phyloP scores from a whole-genome alignment of 805 yeast genomes.

The Kodamaea fukazawae region DNA sequence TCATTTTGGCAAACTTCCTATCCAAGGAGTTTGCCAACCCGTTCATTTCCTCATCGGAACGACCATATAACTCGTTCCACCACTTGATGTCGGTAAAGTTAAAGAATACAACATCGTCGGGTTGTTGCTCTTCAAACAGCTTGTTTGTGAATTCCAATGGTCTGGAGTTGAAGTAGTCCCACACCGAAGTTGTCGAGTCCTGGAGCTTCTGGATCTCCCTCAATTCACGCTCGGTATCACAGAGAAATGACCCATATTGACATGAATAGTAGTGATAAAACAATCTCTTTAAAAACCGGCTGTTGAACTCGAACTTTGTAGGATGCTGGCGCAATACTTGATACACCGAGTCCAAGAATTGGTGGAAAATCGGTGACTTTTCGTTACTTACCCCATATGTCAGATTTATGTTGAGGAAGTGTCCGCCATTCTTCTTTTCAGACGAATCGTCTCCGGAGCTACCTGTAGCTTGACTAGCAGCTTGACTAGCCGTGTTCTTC shows the following conservation, averaged over 20 bases:
- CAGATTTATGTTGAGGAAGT: constrained; percentile 28
- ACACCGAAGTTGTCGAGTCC: constrained; percentile 67
- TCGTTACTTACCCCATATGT: constrained; percentile 38
- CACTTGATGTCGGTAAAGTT: constrained; percentile 63
- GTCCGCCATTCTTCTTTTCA: constrained; percentile 17
- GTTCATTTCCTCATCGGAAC: constrained; percentile 58
- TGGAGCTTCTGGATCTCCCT: constrained; percentile 34
- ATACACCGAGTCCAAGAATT: constrained; percentile 85
- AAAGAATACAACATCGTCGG: constrained; percentile 52
- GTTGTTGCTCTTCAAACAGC: constrained; percentile 29
- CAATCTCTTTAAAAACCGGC: constrained; percentile 77
- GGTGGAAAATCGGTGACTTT: constrained; percentile 87
- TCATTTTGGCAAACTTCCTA: constrained; percentile 41
- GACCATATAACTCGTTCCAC: constrained; percentile 88
- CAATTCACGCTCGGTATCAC: constrained; percentile 66
- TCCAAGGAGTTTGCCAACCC: constrained; percentile 40
- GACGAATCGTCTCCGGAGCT: constrained; percentile 16
- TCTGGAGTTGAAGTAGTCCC: constrained; percentile 90
- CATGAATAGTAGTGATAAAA: constrained; percentile 89
- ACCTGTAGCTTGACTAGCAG: constrained; percentile 9
- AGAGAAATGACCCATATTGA: constrained; percentile 89
- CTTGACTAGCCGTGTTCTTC: constrained; percentile 35
- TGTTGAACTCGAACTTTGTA: constrained; percentile 76
- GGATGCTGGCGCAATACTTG: constrained; percentile 77
- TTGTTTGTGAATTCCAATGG: constrained; percentile 63